These are phyloP conservation scores for Favolaschia claudopus DNA, from an alignment of 768 basidiomycete species.

Conservation along the genomic window DNA sequence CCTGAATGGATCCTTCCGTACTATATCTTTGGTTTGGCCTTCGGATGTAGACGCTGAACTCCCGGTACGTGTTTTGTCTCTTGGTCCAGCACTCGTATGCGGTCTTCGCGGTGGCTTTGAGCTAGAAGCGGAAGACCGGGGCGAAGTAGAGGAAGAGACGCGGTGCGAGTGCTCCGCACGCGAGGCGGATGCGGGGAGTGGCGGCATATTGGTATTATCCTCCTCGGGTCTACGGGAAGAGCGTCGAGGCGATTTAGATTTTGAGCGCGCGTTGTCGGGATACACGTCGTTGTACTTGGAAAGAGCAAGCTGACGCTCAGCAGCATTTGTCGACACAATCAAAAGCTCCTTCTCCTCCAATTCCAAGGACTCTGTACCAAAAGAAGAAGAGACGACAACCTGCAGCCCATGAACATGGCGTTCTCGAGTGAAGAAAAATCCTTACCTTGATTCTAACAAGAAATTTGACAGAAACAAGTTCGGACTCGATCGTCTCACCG, in stretches of 20 bases:
- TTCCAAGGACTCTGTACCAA: conserved; percentile 72
- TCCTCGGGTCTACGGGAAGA: conserved; percentile 45
- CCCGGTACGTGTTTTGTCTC: conserved; percentile 55
- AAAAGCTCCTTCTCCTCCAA: conserved; percentile 72
- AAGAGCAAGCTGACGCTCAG: conserved; percentile 70
- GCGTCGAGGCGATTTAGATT: conserved; percentile 65
- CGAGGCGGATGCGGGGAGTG: conserved; percentile 51
- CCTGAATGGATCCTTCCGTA: background rate
- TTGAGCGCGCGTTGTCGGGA: conserved; percentile 46
- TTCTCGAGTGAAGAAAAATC: conserved; percentile 20
- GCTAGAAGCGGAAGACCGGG: conserved; percentile 32
- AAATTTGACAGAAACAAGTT: conserved; percentile 71
- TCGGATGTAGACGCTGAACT: conserved; percentile 18
- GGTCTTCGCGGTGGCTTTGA: conserved; percentile 57
- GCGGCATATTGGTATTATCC: conserved; percentile 33
- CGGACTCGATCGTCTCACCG: conserved; percentile 77
- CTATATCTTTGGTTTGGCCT: conserved; percentile 6
- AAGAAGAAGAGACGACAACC: conserved; percentile 60
- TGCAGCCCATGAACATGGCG: conserved; percentile 32
- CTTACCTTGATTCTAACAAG: conserved; percentile 73
- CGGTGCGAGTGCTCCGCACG: conserved; percentile 28
- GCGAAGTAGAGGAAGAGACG: conserved; percentile 34
- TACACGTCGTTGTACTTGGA: conserved; percentile 62
- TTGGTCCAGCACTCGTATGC: conserved; percentile 78
- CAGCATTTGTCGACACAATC: conserved; percentile 73